phyloP scores from a whole-genome alignment of 768 basidiomycete genomes.

The Russula compacta region DNA sequence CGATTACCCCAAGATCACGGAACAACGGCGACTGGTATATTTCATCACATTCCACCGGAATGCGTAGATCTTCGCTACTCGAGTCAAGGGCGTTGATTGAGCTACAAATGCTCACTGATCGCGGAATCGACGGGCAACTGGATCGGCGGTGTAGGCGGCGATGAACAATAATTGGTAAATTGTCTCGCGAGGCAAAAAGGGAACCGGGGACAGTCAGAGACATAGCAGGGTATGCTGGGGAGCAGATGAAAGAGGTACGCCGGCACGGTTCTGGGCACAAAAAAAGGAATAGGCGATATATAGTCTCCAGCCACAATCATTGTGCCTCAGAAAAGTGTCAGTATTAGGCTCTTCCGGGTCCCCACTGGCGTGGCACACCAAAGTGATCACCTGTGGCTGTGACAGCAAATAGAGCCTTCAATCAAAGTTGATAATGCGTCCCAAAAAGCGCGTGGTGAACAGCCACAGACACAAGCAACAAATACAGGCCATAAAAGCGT shows the following conservation, averaged over 20 bases:
- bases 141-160: slow-evolving; percentile 9
- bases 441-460: not conserved
- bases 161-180: not conserved
- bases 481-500: not conserved
- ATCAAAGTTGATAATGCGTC: not conserved
- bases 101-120: slow-evolving; percentile 6
- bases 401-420: not conserved
- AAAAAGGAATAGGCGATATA: not conserved
- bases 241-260: not conserved
- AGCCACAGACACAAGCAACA: not conserved
- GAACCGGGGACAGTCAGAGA: not conserved
- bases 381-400: not conserved
- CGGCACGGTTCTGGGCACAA: not conserved
- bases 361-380: not conserved
- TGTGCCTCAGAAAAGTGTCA: not conserved
- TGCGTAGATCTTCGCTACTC: not conserved
- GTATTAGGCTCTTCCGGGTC: not conserved
- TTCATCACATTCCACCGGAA: not conserved
- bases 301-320: not conserved
- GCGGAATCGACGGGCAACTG: slow-evolving; percentile 14
- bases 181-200: not conserved
- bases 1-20: not conserved
- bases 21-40: slow-evolving; percentile 6
- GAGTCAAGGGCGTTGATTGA: not conserved
- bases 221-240: not conserved